phyloP scores from a whole-genome alignment of 2,329 filamentous ascomycete species.

The Ophiostoma novo-ulmi region DNA sequence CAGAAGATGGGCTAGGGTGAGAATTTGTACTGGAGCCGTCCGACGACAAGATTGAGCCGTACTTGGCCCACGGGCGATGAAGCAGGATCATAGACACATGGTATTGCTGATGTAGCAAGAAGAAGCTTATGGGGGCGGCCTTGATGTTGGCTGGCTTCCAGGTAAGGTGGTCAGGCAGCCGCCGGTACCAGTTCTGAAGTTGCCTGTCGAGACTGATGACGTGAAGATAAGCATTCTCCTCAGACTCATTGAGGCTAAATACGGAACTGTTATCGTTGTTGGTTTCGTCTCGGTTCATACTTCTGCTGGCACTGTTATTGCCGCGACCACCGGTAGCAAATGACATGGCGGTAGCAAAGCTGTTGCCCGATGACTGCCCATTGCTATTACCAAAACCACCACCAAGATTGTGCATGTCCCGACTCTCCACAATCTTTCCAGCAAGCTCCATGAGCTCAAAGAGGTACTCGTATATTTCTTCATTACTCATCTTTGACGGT shows the following conservation, averaged over 20 bases:
- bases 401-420: slow-evolving; percentile 31
- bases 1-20: neutral
- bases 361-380: neutral
- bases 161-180: slow-evolving; percentile 44
- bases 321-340: neutral
- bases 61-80: slow-evolving; percentile 50
- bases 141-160: slow-evolving; percentile 50
- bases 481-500: slow-evolving; percentile 26
- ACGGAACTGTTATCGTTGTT: slow-evolving; percentile 35
- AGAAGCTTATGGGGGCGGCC: slow-evolving; percentile 47
- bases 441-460: slow-evolving; percentile 53
- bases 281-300: neutral
- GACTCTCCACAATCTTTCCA: slow-evolving; percentile 46
- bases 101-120: slow-evolving; percentile 52
- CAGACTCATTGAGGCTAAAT: neutral
- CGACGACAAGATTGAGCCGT: slow-evolving; percentile 38
- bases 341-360: neutral
- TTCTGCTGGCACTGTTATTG: neutral
- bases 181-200: slow-evolving; percentile 50
- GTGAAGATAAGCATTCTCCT: slow-evolving; percentile 44
- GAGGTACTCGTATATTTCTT: slow-evolving; percentile 47
- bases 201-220: slow-evolving; percentile 49
- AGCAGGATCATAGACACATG: slow-evolving; percentile 49
- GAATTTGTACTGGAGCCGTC: slow-evolving; percentile 28
- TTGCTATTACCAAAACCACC: neutral